Evolutionary conservation across 441 rosid genomes (phyloP), one percentile per base, ranked within the genome.

Genomic region (Croton setiger): DNA sequence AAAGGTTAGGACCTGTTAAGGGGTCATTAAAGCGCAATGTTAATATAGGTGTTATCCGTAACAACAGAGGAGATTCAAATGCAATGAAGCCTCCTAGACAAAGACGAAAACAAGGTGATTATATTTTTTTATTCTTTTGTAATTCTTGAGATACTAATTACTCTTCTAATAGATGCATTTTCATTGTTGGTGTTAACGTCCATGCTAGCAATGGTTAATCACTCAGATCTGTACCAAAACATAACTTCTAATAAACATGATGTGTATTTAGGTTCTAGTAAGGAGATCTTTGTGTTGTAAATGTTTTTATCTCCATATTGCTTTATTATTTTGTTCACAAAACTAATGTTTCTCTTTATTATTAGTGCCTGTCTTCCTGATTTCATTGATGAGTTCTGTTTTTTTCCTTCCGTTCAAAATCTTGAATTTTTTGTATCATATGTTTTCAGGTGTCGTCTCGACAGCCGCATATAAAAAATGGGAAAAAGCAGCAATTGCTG

Each of bases 401-500:
- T 33, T 20, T 43, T 27, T 62, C 33, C 37, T 74, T 64, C 61
- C 44, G 35, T 36, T 20, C 14, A 11, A 49, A 31, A 45, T 56
- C 33, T 48, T 56, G 15, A 72, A 35, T 15, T 10, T 21, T 39
- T 37, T 59, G 12, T 62, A 27, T 56, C 44, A 27, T 37, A 44
- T 15, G n/a, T 37, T 0, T 43, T 55, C 73, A 79, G 85, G 78
- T 76, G 71, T 70, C 70, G 63, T 67, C 75, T 81, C 86, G 31
- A 74, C 93, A 74, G 83, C 88, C 70, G 93, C 95, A 67, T 92
- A 88, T 74, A 87, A 78, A 76, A 92, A 88, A 77, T 95, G 99
- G 99, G 99, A 95, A 85, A 86, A 86, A 81, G 97, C 98, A 72
- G 99, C 98, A 33, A 92, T 88, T 71, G 98, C 94, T 80, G 99